Evolutionary conservation across 306 rosid genomes (phyloP), one percentile per base, ranked within the genome.

Genomic region (Castanea sativa): DNA sequence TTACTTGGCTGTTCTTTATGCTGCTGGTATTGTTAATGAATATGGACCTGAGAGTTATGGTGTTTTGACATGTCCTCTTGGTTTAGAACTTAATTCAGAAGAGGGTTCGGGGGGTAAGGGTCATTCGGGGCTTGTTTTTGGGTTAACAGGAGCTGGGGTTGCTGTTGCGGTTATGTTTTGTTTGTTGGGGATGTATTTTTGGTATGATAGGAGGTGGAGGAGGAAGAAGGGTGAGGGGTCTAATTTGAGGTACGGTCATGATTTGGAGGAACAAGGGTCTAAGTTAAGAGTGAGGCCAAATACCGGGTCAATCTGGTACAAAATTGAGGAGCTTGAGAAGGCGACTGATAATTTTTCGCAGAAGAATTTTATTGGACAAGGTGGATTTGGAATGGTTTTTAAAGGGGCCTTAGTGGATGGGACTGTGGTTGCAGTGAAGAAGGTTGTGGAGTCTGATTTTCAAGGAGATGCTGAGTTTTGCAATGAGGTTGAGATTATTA

Each of bases 401-500:
- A 91, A 84, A 85, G 99, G 98, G 60, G 83, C 84, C 33, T 77
- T 95, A 75, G 9, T 85, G 30, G 97, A 95, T 84, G 98, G 94
- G 25, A 87, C 89, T 23, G 82, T 81, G n/a, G 96, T 95, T 67
- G 99, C 96, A 1, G 97, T 95, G 16, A 95, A 95, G 85, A 83
- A 83, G 64, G 75, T 93, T 30, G 75, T 93, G 32, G 99, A 95
- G 76, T 91, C 98, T 45, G 99, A 93, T 85, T 85, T 91, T 80
- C 92, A 93, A 83, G 97, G 98, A 74, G 85, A 91, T 87, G 86
- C 72, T 5, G 98, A 93, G 80, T 95, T 95, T 77, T 91, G 97
- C 76, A 93, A 95, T 75, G 99, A 95, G 83, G 99, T 95, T 76
- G 97, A 95, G 88, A 95, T 95, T 51, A 95, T 93, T 53, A 92